A percentile compares a stretch with the other conserved stretches of the same genome.
phyloP scores from a whole-genome alignment of 306 rosid species.

The Bauhinia variegata region DNA sequence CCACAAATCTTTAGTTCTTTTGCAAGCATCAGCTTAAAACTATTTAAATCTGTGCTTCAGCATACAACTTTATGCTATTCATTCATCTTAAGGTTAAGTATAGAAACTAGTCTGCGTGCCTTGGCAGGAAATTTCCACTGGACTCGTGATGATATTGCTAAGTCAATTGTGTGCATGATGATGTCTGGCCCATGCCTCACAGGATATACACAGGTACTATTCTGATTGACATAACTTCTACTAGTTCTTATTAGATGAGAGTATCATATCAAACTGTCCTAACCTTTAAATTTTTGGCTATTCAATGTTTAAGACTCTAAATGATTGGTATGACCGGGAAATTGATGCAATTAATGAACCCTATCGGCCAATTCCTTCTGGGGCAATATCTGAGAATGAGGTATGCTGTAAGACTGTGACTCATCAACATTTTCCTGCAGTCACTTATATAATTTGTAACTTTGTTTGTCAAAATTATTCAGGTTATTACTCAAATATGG shows the following conservation, averaged over 20 bases:
- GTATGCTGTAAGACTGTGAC: constrained; percentile 40
- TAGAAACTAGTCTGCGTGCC: constrained; percentile 18
- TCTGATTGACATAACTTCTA: constrained; percentile 1
- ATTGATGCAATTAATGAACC: constrained; percentile 97
- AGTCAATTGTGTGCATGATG: constrained; percentile 85
- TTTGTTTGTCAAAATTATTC: constrained; percentile 31
- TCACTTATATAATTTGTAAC: not conserved
- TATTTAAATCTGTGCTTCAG: constrained; percentile 24
- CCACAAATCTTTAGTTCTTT: constrained; percentile 2
- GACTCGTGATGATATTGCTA: constrained; percentile 82
- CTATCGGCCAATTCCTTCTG: constrained; percentile 97
- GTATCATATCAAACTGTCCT: constrained; percentile 26
- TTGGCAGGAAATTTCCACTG: constrained; percentile 92
- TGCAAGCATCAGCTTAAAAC: constrained; percentile 11
- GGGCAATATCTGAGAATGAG: constrained; percentile 92
- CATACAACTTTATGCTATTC: constrained; percentile 8
- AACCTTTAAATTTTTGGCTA: constrained; percentile 12
- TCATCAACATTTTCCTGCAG: constrained; percentile 1
- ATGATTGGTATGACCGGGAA: constrained; percentile 98
- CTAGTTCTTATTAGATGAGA: constrained; percentile 15
- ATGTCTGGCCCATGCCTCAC: constrained; percentile 96
- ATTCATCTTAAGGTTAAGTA: not conserved
- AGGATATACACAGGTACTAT: constrained; percentile 86
- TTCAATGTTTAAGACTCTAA: constrained; percentile 63
- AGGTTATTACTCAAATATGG: constrained; percentile 98